A percentile compares a stretch with the other conserved stretches of the same genome.
phyloP scores from a whole-genome alignment of 1,284 basidiomycete genomes.

The Leucoagaricus sp. region DNA sequence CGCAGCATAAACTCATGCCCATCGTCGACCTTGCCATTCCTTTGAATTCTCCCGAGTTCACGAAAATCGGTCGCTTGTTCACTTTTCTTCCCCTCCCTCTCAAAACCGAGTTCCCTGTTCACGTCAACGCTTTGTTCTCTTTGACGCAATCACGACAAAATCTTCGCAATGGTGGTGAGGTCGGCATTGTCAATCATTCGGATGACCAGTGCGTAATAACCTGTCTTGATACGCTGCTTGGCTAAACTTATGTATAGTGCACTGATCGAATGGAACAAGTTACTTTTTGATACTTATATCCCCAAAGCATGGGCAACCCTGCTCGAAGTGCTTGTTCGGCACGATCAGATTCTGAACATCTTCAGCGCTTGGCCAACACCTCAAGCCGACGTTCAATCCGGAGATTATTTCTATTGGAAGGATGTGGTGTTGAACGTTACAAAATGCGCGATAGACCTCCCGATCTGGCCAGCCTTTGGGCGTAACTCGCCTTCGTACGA shows the following conservation, averaged over 20 bases:
- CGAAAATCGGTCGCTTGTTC: slow-evolving; percentile 40
- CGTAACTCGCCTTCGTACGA: slow-evolving; percentile 20
- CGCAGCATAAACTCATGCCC: slow-evolving; percentile 42
- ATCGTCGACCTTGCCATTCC: slow-evolving; percentile 39
- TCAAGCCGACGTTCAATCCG: slow-evolving; percentile 29
- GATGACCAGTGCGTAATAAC: slow-evolving; percentile 41
- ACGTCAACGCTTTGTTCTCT: slow-evolving; percentile 49
- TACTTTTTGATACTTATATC: slow-evolving; percentile 38
- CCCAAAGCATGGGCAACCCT: slow-evolving; percentile 35
- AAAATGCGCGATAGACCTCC: slow-evolving; percentile 16
- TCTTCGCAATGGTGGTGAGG: slow-evolving; percentile 43
- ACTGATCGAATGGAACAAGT: slow-evolving; percentile 41
- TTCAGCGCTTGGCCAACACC: slow-evolving; percentile 39
- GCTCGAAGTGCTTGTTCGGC: slow-evolving; percentile 27
- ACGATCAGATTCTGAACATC: slow-evolving; percentile 24
- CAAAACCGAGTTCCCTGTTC: slow-evolving; percentile 43
- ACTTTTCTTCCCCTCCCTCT: slow-evolving; percentile 51
- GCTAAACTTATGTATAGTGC: slow-evolving; percentile 27
- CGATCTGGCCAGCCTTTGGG: slow-evolving; percentile 36
- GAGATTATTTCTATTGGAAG: slow-evolving; percentile 39
- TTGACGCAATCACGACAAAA: slow-evolving; percentile 47
- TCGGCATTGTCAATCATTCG: slow-evolving; percentile 36
- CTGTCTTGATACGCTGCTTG: background rate
- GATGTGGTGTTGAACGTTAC: slow-evolving; percentile 29
- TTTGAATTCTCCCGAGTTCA: slow-evolving; percentile 17